Evolutionary conservation across 192 early-diverging fungal species (phyloP).

Genomic region (Rhizophagus clarus): DNA sequence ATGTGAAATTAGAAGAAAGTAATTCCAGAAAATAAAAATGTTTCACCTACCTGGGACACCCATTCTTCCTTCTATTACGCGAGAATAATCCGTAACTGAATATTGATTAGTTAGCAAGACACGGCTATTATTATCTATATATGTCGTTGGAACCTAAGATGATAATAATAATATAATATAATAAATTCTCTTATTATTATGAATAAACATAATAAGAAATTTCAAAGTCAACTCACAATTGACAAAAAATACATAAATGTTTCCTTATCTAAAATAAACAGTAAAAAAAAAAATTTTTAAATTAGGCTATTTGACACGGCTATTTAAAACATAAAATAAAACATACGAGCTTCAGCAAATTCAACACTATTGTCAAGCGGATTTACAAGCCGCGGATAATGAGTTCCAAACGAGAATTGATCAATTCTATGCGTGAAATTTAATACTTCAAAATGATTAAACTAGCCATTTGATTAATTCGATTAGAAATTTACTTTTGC

Average conservation of each 20-base stretch:
- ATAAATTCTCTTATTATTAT: too few relatives aligned
- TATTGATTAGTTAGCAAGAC: conserved; percentile 90
- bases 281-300: too few relatives aligned
- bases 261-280: conserved; percentile 59
- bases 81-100: conserved; percentile 83
- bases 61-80: conserved; percentile 29
- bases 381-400: conserved; percentile 85
- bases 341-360: conserved; percentile 56
- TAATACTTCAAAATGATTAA: conserved; percentile 53
- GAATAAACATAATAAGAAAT: not conserved
- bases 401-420: conserved; percentile 84
- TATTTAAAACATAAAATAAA: not conserved
- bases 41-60: conserved; percentile 39
- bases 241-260: conserved; percentile 89
- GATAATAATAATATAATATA: too few relatives aligned
- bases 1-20: not conserved
- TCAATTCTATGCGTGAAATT: conserved; percentile 96
- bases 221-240: conserved; percentile 55
- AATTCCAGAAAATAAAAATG: not conserved
- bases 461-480: not conserved
- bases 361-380: conserved; percentile 85
- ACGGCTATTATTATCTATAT: conserved; percentile 59
- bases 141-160: conserved; percentile 66
- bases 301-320: not conserved
- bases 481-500: not conserved